phyloP scores from a whole-genome alignment of 108 stramenopile species.

The Epithemia pelagica region DNA sequence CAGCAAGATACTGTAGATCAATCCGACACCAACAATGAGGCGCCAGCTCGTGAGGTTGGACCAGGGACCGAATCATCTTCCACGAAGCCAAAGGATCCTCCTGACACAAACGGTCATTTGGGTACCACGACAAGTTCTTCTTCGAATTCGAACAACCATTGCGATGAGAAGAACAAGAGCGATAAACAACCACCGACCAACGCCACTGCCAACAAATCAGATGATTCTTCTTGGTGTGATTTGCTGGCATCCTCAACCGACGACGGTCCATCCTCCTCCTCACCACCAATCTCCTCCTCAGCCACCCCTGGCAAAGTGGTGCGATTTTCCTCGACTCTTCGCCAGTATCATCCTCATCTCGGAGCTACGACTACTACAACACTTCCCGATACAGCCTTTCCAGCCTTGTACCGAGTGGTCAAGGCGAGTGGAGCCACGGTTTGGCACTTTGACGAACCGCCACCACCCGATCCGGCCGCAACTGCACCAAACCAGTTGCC shows the following conservation, averaged over 20 bases:
- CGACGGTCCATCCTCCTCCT: neutral
- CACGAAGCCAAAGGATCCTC: too few relatives aligned
- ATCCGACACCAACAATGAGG: neutral
- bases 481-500: neutral
- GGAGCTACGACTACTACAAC: slow-evolving; percentile 3
- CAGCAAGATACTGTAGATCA: too few relatives aligned
- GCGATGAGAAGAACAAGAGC: neutral
- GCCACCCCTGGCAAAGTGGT: neutral
- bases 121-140: neutral
- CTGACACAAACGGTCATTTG: neutral
- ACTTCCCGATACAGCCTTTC: slow-evolving; percentile 18
- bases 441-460: slow-evolving; percentile 8
- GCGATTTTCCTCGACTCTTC: neutral
- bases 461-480: slow-evolving; percentile 11
- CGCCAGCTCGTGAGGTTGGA: neutral
- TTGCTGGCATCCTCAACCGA: neutral
- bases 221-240: neutral
- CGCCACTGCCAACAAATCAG: neutral
- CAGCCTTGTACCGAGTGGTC: slow-evolving; percentile 33
- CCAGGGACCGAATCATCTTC: too few relatives aligned
- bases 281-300: too few relatives aligned
- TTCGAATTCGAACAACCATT: neutral
- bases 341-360: neutral
- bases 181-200: too few relatives aligned
- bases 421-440: slow-evolving; percentile 25